These are phyloP conservation scores for Backusella parvicylindrica DNA, from an alignment of 192 early-diverging fungal genomes.

Conservation along the genomic window DNA sequence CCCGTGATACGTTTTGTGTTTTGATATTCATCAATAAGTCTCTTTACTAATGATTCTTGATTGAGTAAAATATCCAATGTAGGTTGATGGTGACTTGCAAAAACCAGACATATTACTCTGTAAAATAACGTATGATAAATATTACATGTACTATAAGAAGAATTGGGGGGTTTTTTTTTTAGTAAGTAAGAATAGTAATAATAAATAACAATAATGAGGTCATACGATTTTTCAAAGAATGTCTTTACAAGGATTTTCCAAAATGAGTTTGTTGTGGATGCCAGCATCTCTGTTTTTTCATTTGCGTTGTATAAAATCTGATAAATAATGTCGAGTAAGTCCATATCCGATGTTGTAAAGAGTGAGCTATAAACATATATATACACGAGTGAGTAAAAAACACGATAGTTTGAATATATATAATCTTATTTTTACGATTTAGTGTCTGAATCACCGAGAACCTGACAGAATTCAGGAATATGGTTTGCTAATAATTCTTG, in stretches of 20 bases:
- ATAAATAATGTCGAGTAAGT: constrained; percentile 25
- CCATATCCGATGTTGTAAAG: constrained; percentile 20
- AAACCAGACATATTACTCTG: constrained; percentile 16
- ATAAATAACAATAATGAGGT: not conserved
- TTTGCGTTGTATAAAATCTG: constrained; percentile 6
- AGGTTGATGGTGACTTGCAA: constrained; percentile 16
- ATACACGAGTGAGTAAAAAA: too few relatives aligned
- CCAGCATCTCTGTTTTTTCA: constrained; percentile 8
- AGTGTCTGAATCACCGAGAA: not conserved
- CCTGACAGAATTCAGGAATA: constrained; percentile 13
- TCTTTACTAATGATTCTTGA: constrained; percentile 20
- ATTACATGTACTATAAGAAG: constrained; percentile 19
- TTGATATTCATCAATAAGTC: constrained; percentile 23
- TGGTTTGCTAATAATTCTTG: constrained; percentile 21
- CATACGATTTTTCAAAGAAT: constrained; percentile 31
- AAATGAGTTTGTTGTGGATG: constrained; percentile 21
- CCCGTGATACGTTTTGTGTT: constrained; percentile 22
- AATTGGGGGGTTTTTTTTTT: not conserved
- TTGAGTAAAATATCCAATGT: constrained; percentile 8
- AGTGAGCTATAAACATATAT: not conserved
- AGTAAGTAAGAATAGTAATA: not conserved
- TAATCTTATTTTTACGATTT: constrained; percentile 3
- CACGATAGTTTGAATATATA: too few relatives aligned
- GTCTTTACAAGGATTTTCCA: constrained; percentile 31
- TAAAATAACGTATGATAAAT: constrained; percentile 35